A percentile compares a stretch with the other conserved stretches of the same genome.
Evolutionary conservation across 2,329 filamentous ascomycete genomes (phyloP).

Genomic region (Colletotrichum cereale): DNA sequence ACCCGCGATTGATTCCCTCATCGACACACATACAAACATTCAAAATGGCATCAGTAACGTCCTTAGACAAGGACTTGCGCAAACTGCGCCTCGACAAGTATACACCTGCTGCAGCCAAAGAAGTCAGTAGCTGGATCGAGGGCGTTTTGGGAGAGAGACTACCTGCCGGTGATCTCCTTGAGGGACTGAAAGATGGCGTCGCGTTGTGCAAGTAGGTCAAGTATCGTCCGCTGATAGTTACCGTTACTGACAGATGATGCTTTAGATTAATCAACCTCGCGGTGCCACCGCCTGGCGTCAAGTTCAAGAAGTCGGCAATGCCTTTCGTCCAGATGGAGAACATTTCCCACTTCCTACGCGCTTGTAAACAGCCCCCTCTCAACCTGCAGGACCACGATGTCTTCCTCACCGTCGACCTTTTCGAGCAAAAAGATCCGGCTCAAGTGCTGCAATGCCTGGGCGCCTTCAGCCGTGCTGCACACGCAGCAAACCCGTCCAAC

Average conservation of each 20-base stretch:
- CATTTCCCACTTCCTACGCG: conserved; percentile 93
- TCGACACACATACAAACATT: conserved; percentile 4
- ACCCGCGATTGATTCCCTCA: not conserved
- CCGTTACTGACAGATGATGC: conserved; percentile 42
- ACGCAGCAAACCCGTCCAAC: conserved; percentile 76
- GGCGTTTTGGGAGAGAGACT: conserved; percentile 80
- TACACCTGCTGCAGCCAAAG: conserved; percentile 89
- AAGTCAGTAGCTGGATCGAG: conserved; percentile 89
- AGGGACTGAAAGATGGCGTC: conserved; percentile 89
- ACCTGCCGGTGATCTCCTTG: conserved; percentile 81
- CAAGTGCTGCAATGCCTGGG: conserved; percentile 94
- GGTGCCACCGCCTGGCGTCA: conserved; percentile 81
- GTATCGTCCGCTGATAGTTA: not conserved
- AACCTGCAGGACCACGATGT: conserved; percentile 93
- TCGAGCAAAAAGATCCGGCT: conserved; percentile 93
- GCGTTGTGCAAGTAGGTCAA: conserved; percentile 86
- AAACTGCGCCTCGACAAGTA: conserved; percentile 93
- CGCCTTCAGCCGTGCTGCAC: conserved; percentile 90
- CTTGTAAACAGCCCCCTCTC: conserved; percentile 86
- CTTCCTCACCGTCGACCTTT: conserved; percentile 97
- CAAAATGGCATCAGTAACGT: conserved; percentile 91
- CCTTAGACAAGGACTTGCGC: conserved; percentile 95
- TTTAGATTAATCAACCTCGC: conserved; percentile 84
- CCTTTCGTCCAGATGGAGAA: conserved; percentile 99
- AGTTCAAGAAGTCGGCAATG: conserved; percentile 93